A percentile compares a stretch with the other conserved stretches of the same genome.
phyloP scores from a whole-genome alignment of 202 grass and related monocot species.

The Carex arenaria region DNA sequence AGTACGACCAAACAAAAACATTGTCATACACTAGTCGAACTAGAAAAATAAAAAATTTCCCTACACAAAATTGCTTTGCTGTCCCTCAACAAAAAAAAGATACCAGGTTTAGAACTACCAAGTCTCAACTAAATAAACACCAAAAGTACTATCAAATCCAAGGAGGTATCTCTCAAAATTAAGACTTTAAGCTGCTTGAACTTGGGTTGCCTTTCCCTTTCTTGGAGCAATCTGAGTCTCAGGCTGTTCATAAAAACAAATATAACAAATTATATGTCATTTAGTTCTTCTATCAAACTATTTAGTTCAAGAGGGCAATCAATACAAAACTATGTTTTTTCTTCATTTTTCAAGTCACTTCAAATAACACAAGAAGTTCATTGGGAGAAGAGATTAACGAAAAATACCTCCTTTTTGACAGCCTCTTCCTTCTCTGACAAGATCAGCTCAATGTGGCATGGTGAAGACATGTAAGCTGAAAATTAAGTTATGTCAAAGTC shows the following conservation, averaged over 20 bases:
- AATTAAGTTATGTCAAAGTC: not conserved
- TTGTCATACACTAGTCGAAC: not conserved
- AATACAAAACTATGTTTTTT: not conserved
- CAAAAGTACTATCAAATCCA: not conserved
- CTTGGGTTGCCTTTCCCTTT: conserved; percentile 12
- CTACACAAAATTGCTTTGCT: not conserved
- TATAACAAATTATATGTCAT: not conserved
- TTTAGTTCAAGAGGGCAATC: not conserved
- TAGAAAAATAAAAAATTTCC: not conserved
- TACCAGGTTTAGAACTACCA: not conserved
- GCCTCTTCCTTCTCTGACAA: conserved; percentile 88
- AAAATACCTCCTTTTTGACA: conserved; percentile 66
- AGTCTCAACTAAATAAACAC: not conserved
- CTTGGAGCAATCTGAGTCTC: conserved; percentile 23
- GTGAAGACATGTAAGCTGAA: conserved; percentile 83
- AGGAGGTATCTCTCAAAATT: not conserved
- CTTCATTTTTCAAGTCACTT: not conserved
- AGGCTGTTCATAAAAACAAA: conserved; percentile 7
- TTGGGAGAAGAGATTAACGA: not conserved
- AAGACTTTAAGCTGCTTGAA: not conserved
- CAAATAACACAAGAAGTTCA: not conserved
- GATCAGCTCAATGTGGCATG: conserved; percentile 82
- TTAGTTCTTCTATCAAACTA: not conserved
- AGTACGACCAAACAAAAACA: not conserved
- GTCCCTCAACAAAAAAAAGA: not conserved